Conservation (phyloP, 1,284 basidiomycete genomes). For the Ustilago esculenta region DNA sequence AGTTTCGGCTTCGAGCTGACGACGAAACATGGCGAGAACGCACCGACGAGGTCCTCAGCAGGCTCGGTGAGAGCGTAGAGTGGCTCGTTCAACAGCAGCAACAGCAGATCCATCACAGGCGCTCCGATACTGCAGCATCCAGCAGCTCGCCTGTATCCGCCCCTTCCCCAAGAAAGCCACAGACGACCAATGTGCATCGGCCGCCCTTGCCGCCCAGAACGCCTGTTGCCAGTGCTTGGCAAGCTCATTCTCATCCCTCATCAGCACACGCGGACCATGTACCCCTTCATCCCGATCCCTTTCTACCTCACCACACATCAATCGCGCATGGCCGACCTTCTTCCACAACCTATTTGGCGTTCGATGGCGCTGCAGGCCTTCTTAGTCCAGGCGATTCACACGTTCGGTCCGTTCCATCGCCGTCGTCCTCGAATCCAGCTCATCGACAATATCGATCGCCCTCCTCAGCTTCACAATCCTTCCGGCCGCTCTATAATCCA, state of each 20-base stretch:
- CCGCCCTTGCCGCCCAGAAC: constrained; percentile 6
- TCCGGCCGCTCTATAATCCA: constrained; percentile 19
- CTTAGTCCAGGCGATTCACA: constrained; percentile 37
- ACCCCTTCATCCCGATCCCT: constrained; percentile 2
- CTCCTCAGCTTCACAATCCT: constrained; percentile 15
- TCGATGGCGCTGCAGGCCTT: constrained; percentile 41
- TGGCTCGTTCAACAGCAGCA: constrained; percentile 42
- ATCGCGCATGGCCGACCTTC: constrained; percentile 22
- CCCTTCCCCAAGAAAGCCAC: constrained; percentile 22
- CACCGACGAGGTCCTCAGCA: constrained; percentile 52
- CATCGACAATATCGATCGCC: constrained; percentile 11
- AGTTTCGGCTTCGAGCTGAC: constrained; percentile 56
- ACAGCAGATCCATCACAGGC: constrained; percentile 11
- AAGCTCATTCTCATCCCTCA: constrained; percentile 1
- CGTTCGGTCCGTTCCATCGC: constrained; percentile 14
- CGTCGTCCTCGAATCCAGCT: constrained; percentile 1
- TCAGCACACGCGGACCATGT: constrained; percentile 2
- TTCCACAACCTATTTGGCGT: constrained; percentile 43
- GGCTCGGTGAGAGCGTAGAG: constrained; percentile 48
- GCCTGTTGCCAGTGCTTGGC: neutral
- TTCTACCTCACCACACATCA: constrained; percentile 1
- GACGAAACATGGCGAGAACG: constrained; percentile 58
- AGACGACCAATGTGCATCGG: constrained; percentile 9
- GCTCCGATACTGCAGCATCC: constrained; percentile 13
- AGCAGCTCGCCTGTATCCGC: constrained; percentile 24